Base-by-base conservation (phyloP, 2,329 filamentous ascomycete species). In the Sclerotinia spermophila region DNA sequence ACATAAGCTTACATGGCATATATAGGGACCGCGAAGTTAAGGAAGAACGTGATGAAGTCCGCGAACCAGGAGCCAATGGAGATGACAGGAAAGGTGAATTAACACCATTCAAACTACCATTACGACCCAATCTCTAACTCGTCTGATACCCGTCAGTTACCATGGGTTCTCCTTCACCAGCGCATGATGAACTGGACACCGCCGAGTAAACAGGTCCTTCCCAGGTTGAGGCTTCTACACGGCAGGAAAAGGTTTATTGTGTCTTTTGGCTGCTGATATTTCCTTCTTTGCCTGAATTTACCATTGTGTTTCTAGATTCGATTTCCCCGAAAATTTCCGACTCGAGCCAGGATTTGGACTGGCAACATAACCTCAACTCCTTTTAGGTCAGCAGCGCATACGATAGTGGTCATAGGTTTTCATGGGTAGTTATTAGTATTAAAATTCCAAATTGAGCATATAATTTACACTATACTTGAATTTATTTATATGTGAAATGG, bases 111-210 rank as follows among this genome's bases (percentile, higher is more conserved):
- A 59, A 38, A 59, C 56, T 59, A 40, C 71, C 74, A 72, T 67
- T 67, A 30, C 71, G 68, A 70, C 71, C 73, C 72, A 53, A 53
- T 53, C 68, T 72, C 72, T 69, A 73, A 74, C 73, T 71, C 73
- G 68, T 71, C 76, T 78, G 71, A 77, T 77, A 68, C 60, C 61
- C 40, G 73, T 78, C 73, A 78, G 77, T 77, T 85, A 84, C 87
- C 79, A 83, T 91, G 78, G 93, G 96, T 76, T 93, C 92, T 77
- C 91, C 93, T 76, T 89, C 92, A 74, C 90, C 92, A 74, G 90
- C 89, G 77, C 93, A 97, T 79, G 96, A 99, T 81, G 96, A 99
- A 80, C 88, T 98, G 80, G 96, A 99, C 81, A 94, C 96, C 79
- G 95, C 94, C 78, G 96, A 98, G 83, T 90, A 84, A 77, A 75